A percentile compares a stretch with the other conserved stretches of the same genome.
Conservation (phyloP, 352 stramenopile species). For the Phytopythium mirpurense region DNA sequence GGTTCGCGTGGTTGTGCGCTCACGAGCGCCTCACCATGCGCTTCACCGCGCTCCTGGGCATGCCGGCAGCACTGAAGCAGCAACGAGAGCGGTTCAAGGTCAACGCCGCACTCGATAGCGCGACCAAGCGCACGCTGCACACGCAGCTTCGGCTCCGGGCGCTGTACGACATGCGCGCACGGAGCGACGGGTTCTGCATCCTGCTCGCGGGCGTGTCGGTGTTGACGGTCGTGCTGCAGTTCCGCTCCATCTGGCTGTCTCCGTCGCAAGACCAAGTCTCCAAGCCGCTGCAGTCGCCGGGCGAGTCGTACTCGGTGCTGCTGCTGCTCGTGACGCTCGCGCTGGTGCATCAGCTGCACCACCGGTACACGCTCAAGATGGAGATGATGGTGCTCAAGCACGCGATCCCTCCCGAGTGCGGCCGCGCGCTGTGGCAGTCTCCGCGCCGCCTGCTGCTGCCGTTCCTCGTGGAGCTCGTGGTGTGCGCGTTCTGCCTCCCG, state of each 20-base stretch:
- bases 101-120: slow-evolving; percentile 13
- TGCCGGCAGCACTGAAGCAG: slow-evolving; percentile 7
- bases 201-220: slow-evolving; percentile 30
- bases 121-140: slow-evolving; percentile 16
- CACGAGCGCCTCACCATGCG: slow-evolving; percentile 35
- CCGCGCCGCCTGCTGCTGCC: slow-evolving; percentile 28
- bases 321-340: slow-evolving; percentile 34
- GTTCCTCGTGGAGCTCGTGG: slow-evolving; percentile 35
- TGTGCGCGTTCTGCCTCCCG: slow-evolving; percentile 36
- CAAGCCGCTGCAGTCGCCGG: slow-evolving; percentile 27
- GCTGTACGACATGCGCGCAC: slow-evolving; percentile 29
- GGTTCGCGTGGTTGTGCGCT: slow-evolving; percentile 26
- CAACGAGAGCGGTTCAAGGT: slow-evolving; percentile 9
- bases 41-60: slow-evolving; percentile 26
- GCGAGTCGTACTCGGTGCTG: slow-evolving; percentile 43
- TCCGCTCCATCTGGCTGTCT: slow-evolving; percentile 52
- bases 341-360: slow-evolving; percentile 36
- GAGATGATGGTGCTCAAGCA: slow-evolving; percentile 49
- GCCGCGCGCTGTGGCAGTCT: slow-evolving; percentile 12
- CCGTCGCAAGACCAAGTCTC: slow-evolving; percentile 14
- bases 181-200: slow-evolving; percentile 31
- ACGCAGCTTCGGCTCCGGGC: slow-evolving; percentile 18
- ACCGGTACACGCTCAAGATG: slow-evolving; percentile 47
- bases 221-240: slow-evolving; percentile 38
- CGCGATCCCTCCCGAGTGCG: slow-evolving; percentile 24